Conservation (phyloP, 2,329 filamentous ascomycete genomes). For the Fusarium euwallaceae region DNA sequence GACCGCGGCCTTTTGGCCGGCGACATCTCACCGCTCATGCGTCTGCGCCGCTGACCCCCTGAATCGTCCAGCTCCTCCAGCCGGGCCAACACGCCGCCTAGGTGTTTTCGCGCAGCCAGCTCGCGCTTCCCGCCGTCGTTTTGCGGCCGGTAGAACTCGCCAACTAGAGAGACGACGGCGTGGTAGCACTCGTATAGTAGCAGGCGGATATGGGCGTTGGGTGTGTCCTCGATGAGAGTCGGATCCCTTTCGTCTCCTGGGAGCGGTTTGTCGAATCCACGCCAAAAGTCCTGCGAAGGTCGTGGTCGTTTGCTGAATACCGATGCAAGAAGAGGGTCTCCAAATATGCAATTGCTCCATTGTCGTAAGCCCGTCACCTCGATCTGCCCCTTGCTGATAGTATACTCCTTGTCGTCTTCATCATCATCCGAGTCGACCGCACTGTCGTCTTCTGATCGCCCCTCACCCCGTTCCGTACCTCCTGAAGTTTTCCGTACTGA, state of each 20-base stretch:
- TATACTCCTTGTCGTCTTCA: constrained; percentile 3
- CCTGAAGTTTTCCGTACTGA: neutral
- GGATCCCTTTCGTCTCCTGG: constrained; percentile 22
- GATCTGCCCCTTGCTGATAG: constrained; percentile 37
- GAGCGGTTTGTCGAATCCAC: constrained; percentile 57
- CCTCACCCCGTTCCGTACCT: neutral
- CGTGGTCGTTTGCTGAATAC: constrained; percentile 61
- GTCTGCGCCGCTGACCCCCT: constrained; percentile 46
- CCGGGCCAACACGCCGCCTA: constrained; percentile 61
- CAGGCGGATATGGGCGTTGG: constrained; percentile 60
- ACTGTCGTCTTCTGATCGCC: constrained; percentile 1
- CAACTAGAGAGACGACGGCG: constrained; percentile 64
- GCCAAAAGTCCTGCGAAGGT: constrained; percentile 60
- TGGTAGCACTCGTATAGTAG: constrained; percentile 72
- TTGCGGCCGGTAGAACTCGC: constrained; percentile 67
- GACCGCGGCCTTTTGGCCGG: constrained; percentile 60
- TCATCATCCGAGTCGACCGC: constrained; percentile 18
- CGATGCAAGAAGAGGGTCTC: constrained; percentile 68
- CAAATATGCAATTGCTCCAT: constrained; percentile 72
- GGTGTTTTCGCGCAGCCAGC: constrained; percentile 64
- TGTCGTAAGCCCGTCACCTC: constrained; percentile 65
- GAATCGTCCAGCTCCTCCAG: constrained; percentile 58
- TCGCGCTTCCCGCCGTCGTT: constrained; percentile 63
- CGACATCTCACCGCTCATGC: constrained; percentile 57
- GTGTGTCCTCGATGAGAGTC: constrained; percentile 57